phyloP scores from a whole-genome alignment of 371 early-diverging fungal species.

The Actinomucor elegans region DNA sequence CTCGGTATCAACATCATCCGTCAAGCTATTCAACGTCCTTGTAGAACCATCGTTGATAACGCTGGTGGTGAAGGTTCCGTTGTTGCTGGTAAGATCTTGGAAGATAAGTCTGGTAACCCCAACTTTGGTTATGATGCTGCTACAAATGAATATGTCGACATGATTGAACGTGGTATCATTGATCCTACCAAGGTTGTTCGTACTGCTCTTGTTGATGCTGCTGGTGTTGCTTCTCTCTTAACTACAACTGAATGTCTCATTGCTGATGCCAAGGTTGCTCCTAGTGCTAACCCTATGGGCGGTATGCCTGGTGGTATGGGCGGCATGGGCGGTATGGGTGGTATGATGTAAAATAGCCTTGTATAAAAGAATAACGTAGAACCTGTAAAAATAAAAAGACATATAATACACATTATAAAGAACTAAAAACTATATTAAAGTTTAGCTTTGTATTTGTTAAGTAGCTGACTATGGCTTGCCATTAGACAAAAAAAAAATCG shows the following conservation, averaged over 20 bases:
- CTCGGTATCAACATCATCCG: conserved; percentile 94
- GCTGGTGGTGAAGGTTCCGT: conserved; percentile 97
- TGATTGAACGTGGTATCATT: conserved; percentile 94
- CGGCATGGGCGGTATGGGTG: conserved; percentile 49
- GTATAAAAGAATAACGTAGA: background rate
- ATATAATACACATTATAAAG: no score
- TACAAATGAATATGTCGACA: conserved; percentile 87
- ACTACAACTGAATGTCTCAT: conserved; percentile 97
- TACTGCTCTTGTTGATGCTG: conserved; percentile 93
- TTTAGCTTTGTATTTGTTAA: no score
- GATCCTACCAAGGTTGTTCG: conserved; percentile 98
- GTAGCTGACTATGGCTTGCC: no score
- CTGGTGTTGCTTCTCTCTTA: conserved; percentile 93
- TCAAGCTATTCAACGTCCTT: conserved; percentile 91
- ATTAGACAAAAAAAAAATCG: no score
- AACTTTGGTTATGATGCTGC: conserved; percentile 94
- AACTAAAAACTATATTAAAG: no score
- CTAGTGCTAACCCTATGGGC: conserved; percentile 41
- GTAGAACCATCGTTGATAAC: conserved; percentile 93
- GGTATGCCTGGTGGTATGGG: conserved; percentile 45
- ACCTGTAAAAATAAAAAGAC: conserved; percentile 4
- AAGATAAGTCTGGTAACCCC: conserved; percentile 70
- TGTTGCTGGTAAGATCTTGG: conserved; percentile 92
- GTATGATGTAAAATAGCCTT: conserved; percentile 19
- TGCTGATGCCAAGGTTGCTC: conserved; percentile 87